Evolutionary conservation across 1,139 yeast genomes (phyloP).

Genomic region (Diutina pseudorugosa): DNA sequence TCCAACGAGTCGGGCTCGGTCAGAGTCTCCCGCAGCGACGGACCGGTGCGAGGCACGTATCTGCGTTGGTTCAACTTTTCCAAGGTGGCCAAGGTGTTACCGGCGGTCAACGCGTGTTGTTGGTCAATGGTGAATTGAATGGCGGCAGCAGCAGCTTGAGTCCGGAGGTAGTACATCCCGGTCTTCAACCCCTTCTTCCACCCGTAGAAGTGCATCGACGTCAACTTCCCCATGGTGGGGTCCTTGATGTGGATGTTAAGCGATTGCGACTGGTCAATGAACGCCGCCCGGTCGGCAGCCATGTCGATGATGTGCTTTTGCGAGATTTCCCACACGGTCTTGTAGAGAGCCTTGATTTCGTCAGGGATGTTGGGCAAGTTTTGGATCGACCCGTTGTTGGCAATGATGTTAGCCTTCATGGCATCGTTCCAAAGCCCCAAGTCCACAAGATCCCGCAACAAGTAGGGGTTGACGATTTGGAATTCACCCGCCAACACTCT

Average conservation of each 20-base stretch:
- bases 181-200: constrained; percentile 97
- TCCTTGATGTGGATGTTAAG: constrained; percentile 75
- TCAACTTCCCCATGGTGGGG: constrained; percentile 87
- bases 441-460: constrained; percentile 71
- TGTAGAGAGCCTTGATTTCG: constrained; percentile 66
- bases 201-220: constrained; percentile 96
- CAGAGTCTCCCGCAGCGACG: not conserved
- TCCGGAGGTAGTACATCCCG: constrained; percentile 93
- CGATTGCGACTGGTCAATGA: constrained; percentile 89
- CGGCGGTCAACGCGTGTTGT: constrained; percentile 38
- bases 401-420: constrained; percentile 70
- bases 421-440: constrained; percentile 72
- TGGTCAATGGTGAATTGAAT: constrained; percentile 81
- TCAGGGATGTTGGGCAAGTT: constrained; percentile 63
- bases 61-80: constrained; percentile 44
- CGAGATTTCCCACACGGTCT: constrained; percentile 94
- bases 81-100: constrained; percentile 38
- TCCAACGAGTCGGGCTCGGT: constrained; percentile 41
- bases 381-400: constrained; percentile 82
- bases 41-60: constrained; percentile 25
- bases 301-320: constrained; percentile 81
- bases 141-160: constrained; percentile 91
- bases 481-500: constrained; percentile 83
- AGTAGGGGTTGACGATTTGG: constrained; percentile 77
- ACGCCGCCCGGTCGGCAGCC: constrained; percentile 94